Evolutionary conservation across 345 rosid species (phyloP).

Genomic region (Eucalyptus curtisii): DNA sequence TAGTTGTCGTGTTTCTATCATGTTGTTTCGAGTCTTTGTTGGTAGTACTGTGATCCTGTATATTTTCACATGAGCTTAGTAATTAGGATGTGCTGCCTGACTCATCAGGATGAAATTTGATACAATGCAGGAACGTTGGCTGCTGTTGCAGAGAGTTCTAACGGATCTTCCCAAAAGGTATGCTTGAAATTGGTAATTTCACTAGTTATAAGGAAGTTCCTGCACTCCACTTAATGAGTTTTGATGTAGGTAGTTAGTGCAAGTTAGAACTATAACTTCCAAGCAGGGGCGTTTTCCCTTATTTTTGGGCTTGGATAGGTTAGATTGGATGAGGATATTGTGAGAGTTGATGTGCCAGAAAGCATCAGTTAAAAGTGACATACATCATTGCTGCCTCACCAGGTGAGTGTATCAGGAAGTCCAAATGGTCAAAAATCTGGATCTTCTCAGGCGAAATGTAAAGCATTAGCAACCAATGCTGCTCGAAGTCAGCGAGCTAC

Average conservation of each 20-base stretch:
- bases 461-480: constrained; percentile 15
- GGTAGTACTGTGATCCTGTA: not conserved
- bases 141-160: constrained; percentile 26
- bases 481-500: constrained; percentile 19
- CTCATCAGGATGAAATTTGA: not conserved
- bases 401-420: constrained; percentile 51
- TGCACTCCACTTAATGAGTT: not conserved
- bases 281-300: too few species aligned
- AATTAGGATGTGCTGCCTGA: not conserved
- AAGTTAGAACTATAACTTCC: too few species aligned
- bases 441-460: constrained; percentile 37
- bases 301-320: not conserved
- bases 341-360: not conserved
- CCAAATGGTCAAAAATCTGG: constrained; percentile 12
- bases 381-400: not conserved
- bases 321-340: not conserved
- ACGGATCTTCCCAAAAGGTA: constrained; percentile 59
- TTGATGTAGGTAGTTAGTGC: too few species aligned
- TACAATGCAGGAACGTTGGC: constrained; percentile 21
- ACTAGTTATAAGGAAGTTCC: not conserved
- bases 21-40: not conserved
- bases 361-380: not conserved
- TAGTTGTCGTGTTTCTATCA: not conserved
- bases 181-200: not conserved
- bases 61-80: not conserved